These are phyloP conservation scores for Cryptococcus sp. DNA, from an alignment of 1,284 basidiomycete genomes.

Conservation along the genomic window DNA sequence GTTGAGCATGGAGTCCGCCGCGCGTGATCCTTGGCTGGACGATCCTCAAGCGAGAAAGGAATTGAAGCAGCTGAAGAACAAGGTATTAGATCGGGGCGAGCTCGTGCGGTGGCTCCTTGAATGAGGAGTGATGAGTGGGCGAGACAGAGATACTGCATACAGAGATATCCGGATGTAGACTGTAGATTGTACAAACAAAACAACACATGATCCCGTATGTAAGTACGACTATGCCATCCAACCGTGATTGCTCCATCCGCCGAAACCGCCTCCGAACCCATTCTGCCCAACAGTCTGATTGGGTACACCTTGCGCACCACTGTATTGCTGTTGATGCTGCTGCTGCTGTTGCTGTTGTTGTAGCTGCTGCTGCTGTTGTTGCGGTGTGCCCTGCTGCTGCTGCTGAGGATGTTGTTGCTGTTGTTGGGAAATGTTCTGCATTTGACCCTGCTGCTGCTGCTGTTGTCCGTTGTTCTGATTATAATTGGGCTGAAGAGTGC, in stretches of 20 bases:
- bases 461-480: neutral
- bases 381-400: neutral
- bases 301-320: neutral
- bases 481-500: neutral
- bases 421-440: neutral
- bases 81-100: too few species aligned
- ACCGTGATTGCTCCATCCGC: slow-evolving; percentile 24
- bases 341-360: slow-evolving; percentile 2
- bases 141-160: too few species aligned
- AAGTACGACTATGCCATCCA: slow-evolving; percentile 34
- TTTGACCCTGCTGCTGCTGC: neutral
- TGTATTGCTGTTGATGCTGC: neutral
- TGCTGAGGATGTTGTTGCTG: slow-evolving; percentile 1
- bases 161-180: too few species aligned
- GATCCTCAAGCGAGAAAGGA: too few species aligned
- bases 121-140: too few species aligned
- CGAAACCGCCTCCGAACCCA: slow-evolving; percentile 18
- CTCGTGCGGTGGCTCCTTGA: too few species aligned
- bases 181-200: too few species aligned
- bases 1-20: too few species aligned
- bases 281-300: slow-evolving; percentile 5
- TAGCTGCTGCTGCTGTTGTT: slow-evolving; percentile 5
- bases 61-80: too few species aligned
- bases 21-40: too few species aligned
- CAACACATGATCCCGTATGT: too few species aligned